Evolutionary conservation across 2,329 filamentous ascomycete genomes (phyloP).

Genomic region (Samsoniella hepiali): DNA sequence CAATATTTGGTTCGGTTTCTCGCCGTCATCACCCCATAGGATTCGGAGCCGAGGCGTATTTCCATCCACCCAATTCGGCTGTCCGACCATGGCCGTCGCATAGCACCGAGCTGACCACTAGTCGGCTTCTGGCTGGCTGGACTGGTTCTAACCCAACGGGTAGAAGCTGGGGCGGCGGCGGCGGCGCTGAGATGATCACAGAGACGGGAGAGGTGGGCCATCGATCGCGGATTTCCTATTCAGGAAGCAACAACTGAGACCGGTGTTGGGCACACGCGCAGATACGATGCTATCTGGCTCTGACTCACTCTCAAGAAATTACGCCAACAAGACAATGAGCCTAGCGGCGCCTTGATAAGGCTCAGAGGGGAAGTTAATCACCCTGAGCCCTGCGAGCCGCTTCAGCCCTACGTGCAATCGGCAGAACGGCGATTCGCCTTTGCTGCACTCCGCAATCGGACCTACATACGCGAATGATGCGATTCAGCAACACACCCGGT

Average conservation of each 20-base stretch:
- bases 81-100: background rate
- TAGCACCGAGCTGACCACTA: conserved; percentile 10
- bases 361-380: background rate
- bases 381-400: background rate
- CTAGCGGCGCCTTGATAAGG: background rate
- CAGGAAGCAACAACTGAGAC: background rate
- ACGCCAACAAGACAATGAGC: background rate
- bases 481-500: background rate
- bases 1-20: background rate
- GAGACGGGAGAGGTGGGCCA: background rate
- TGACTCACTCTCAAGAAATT: background rate
- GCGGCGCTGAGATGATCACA: background rate
- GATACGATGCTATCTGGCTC: background rate
- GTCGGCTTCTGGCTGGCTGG: conserved; percentile 1
- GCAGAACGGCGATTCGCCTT: background rate
- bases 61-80: conserved; percentile 1
- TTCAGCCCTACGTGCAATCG: background rate
- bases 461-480: background rate
- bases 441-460: background rate
- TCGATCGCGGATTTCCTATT: conserved; percentile 8
- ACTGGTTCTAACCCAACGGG: background rate
- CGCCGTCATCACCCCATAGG: background rate
- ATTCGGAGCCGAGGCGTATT: conserved; percentile 6
- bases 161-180: background rate
- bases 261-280: conserved; percentile 4